A percentile compares a stretch with the other conserved stretches of the same genome.
phyloP scores from a whole-genome alignment of 2,329 filamentous ascomycete species.

The Escovopsis sp. region DNA sequence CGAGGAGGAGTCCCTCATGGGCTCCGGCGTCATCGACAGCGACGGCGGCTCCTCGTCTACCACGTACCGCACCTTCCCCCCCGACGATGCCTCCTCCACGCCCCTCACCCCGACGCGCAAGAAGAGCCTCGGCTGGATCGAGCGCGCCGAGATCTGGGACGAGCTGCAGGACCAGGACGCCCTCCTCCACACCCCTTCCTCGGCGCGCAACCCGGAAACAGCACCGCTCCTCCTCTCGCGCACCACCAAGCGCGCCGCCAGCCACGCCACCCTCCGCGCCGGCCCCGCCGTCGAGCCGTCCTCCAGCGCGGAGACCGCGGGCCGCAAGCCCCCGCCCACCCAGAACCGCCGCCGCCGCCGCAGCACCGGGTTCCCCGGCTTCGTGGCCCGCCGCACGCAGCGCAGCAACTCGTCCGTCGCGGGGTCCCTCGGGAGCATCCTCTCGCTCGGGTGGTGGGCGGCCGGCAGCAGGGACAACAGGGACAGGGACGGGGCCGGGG shows the following conservation, averaged over 20 bases:
- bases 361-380: conserved; percentile 48
- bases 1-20: conserved; percentile 42
- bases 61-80: conserved; percentile 34
- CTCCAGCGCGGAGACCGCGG: conserved; percentile 14
- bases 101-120: conserved; percentile 27
- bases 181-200: conserved; percentile 19
- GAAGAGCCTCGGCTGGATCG: conserved; percentile 42
- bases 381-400: conserved; percentile 35
- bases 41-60: conserved; percentile 21
- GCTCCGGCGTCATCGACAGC: conserved; percentile 30
- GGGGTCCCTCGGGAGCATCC: conserved; percentile 36
- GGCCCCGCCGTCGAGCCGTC: conserved; percentile 14
- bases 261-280: conserved; percentile 11
- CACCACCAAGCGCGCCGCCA: conserved; percentile 18
- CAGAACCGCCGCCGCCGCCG: conserved; percentile 33
- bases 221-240: conserved; percentile 22
- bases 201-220: conserved; percentile 20
- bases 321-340: conserved; percentile 10
- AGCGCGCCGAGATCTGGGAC: conserved; percentile 73
- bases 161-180: conserved; percentile 64
- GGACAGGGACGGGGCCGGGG: neutral
- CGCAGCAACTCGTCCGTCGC: conserved; percentile 28
- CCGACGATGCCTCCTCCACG: conserved; percentile 22
- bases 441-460: conserved; percentile 41
- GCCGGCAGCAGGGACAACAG: no score